phyloP scores from a whole-genome alignment of 1,139 yeast genomes.

The Nakaseomyces glabratus region DNA sequence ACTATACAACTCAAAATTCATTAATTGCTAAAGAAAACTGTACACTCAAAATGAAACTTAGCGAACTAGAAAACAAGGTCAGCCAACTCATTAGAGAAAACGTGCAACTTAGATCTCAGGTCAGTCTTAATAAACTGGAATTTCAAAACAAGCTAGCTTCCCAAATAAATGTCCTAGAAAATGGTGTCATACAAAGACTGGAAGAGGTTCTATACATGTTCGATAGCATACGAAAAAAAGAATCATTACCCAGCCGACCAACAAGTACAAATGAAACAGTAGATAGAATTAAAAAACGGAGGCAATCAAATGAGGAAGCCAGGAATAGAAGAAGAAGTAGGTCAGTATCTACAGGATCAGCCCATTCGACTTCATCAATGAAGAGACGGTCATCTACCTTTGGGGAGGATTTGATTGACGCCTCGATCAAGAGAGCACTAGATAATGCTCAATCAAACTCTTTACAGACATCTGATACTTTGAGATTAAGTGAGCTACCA shows the following conservation, averaged over 20 bases:
- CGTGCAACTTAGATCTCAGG: conserved; percentile 34
- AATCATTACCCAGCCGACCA: conserved; percentile 26
- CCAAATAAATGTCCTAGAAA: conserved; percentile 35
- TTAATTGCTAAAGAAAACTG: conserved; percentile 50
- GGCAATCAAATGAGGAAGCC: conserved; percentile 1
- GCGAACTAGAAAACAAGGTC: conserved; percentile 43
- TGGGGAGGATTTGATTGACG: conserved; percentile 4
- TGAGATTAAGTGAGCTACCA: neutral
- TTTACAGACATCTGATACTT: neutral
- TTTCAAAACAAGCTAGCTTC: conserved; percentile 31
- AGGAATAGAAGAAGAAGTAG: conserved; percentile 5
- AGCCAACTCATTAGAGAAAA: conserved; percentile 43
- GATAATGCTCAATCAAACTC: neutral
- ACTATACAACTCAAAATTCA: conserved; percentile 36
- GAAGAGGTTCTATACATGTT: conserved; percentile 39
- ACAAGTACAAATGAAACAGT: neutral
- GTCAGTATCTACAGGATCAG: conserved; percentile 2
- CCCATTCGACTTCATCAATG: conserved; percentile 1
- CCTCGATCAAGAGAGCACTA: conserved; percentile 2
- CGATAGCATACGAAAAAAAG: conserved; percentile 32
- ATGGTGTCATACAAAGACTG: conserved; percentile 37
- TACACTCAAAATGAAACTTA: conserved; percentile 39
- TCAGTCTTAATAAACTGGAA: conserved; percentile 28
- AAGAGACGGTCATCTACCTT: conserved; percentile 4
- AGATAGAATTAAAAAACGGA: neutral